Conservation (phyloP, 192 early-diverging fungal genomes). For the Coemansia sp. region DNA sequence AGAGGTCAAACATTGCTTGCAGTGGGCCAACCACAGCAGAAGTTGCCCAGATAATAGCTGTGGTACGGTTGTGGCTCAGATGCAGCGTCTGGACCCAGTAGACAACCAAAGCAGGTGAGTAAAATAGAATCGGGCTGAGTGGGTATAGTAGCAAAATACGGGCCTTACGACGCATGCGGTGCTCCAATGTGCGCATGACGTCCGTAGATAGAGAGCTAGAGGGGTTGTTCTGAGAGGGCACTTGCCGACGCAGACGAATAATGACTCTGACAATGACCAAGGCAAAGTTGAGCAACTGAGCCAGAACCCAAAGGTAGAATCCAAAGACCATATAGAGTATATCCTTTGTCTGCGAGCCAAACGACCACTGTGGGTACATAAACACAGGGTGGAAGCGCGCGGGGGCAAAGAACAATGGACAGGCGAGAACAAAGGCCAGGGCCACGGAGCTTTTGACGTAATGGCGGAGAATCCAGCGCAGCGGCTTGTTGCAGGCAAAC, state of each 20-base stretch:
- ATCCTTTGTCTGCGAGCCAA: slow-evolving; percentile 30
- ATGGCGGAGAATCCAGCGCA: slow-evolving; percentile 43
- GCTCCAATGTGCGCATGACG: slow-evolving; percentile 46
- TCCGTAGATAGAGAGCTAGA: slow-evolving; percentile 30
- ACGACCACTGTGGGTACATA: slow-evolving; percentile 44
- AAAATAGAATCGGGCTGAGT: slow-evolving; percentile 48
- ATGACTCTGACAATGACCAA: slow-evolving; percentile 36
- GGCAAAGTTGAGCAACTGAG: slow-evolving; percentile 44
- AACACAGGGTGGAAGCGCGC: slow-evolving; percentile 34
- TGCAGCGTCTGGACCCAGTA: slow-evolving; percentile 50
- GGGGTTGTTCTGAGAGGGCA: slow-evolving; percentile 23
- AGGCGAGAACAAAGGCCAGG: slow-evolving; percentile 25
- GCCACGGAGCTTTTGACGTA: slow-evolving; percentile 23
- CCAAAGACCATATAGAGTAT: slow-evolving; percentile 37
- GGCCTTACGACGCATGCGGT: slow-evolving; percentile 49
- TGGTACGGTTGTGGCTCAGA: slow-evolving; percentile 22
- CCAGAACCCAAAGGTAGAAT: slow-evolving; percentile 39
- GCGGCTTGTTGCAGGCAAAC: slow-evolving; percentile 27
- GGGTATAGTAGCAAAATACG: slow-evolving; percentile 44
- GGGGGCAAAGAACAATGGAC: slow-evolving; percentile 39
- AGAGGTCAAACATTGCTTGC: slow-evolving; percentile 34
- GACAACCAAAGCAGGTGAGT: slow-evolving; percentile 29
- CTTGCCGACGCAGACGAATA: slow-evolving; percentile 19
- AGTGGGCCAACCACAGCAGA: slow-evolving; percentile 30
- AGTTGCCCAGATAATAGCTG: slow-evolving; percentile 29